Conservation (phyloP, 371 early-diverging fungal genomes). For the Mucor lusitanicus region DNA sequence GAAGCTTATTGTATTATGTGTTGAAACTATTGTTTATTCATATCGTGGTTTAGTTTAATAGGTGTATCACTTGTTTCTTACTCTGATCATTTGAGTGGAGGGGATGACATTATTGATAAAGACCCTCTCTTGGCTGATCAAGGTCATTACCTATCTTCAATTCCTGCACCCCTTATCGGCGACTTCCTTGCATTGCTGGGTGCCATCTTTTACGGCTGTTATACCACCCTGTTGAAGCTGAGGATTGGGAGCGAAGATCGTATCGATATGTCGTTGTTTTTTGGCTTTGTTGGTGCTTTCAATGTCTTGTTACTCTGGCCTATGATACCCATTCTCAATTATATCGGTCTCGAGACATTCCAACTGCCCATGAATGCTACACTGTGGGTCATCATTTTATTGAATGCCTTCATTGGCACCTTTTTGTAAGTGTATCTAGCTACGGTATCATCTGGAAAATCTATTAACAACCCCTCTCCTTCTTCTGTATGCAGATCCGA, state of each 20-base stretch:
- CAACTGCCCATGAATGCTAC: slow-evolving; percentile 52
- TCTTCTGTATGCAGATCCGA: slow-evolving; percentile 53
- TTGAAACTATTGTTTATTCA: background rate
- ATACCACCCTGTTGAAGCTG: slow-evolving; percentile 72
- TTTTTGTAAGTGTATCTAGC: slow-evolving; percentile 47
- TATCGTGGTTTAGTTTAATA: slow-evolving; percentile 36
- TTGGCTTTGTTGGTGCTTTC: slow-evolving; percentile 80
- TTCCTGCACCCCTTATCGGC: slow-evolving; percentile 52
- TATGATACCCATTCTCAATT: slow-evolving; percentile 58
- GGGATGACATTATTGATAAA: background rate
- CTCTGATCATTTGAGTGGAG: slow-evolving; percentile 26
- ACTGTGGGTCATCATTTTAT: slow-evolving; percentile 58
- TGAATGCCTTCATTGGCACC: slow-evolving; percentile 78
- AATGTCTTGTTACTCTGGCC: slow-evolving; percentile 72
- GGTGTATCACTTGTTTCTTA: slow-evolving; percentile 57
- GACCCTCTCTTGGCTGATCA: background rate
- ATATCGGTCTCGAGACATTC: slow-evolving; percentile 66
- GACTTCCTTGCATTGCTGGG: slow-evolving; percentile 69
- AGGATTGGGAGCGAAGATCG: slow-evolving; percentile 67
- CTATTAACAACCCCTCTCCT: background rate
- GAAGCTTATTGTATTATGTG: background rate
- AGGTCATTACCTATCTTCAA: background rate
- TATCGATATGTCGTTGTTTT: slow-evolving; percentile 71
- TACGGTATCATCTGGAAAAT: background rate
- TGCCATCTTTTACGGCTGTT: slow-evolving; percentile 76